Evolutionary conservation across 192 early-diverging fungal species (phyloP).

Genomic region (Entophlyctis luteolus): DNA sequence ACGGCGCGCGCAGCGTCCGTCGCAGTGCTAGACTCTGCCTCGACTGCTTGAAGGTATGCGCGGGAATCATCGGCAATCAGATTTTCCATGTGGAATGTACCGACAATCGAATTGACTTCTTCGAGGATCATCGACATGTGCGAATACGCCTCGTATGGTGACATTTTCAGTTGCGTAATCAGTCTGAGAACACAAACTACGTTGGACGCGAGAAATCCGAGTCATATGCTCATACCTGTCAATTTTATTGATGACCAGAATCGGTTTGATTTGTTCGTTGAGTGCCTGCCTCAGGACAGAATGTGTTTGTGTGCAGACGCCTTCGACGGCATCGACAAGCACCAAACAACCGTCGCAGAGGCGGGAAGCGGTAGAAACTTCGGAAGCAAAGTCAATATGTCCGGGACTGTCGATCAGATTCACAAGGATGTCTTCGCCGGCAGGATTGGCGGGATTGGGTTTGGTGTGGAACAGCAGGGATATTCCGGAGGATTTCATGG

Average conservation of each 20-base stretch:
- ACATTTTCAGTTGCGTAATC: slow-evolving; percentile 89
- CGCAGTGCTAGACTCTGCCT: not conserved
- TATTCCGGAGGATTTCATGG: slow-evolving; percentile 96
- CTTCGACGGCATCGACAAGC: slow-evolving; percentile 95
- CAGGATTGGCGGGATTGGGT: not conserved
- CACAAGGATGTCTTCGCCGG: slow-evolving; percentile 74
- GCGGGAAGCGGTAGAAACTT: slow-evolving; percentile 98
- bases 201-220: not conserved
- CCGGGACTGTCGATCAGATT: slow-evolving; percentile 98
- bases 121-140: slow-evolving; percentile 93
- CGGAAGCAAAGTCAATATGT: slow-evolving; percentile 96
- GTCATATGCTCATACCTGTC: slow-evolving; percentile 53
- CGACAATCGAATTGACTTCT: slow-evolving; percentile 95
- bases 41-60: slow-evolving; percentile 49
- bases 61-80: slow-evolving; percentile 70
- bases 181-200: slow-evolving; percentile 29
- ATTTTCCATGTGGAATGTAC: slow-evolving; percentile 89
- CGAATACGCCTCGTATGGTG: slow-evolving; percentile 83
- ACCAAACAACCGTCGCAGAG: slow-evolving; percentile 94
- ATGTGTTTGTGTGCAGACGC: slow-evolving; percentile 96
- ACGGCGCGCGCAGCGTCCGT: slow-evolving; percentile 22
- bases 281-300: slow-evolving; percentile 94
- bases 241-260: slow-evolving; percentile 98
- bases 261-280: slow-evolving; percentile 81
- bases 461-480: slow-evolving; percentile 73